Conservation (phyloP, 208 protist genomes). For the Perkinsela sp. region DNA sequence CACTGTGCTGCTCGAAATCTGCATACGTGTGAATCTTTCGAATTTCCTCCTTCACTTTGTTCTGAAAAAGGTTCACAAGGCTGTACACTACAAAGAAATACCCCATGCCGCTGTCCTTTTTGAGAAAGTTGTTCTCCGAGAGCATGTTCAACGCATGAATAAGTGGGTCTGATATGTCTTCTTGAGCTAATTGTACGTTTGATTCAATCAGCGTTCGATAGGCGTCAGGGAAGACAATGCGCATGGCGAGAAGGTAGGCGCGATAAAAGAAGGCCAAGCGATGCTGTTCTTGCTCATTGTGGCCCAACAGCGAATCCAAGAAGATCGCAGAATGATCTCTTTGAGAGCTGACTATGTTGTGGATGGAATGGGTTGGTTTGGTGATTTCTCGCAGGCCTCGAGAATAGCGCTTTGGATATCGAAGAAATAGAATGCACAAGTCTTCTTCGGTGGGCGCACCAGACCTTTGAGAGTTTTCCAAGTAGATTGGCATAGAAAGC, state of each 20-base stretch:
- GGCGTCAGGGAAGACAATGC: neutral
- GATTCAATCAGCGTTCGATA: neutral
- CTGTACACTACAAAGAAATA: neutral
- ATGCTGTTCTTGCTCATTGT: neutral
- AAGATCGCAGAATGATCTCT: no score
- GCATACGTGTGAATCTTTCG: neutral
- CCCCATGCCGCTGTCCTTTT: neutral
- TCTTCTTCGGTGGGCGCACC: neutral
- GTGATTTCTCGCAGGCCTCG: neutral
- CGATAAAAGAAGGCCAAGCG: neutral
- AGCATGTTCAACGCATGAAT: neutral
- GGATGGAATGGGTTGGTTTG: neutral
- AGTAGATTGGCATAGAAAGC: neutral
- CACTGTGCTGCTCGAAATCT: neutral
- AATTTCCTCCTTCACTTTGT: neutral
- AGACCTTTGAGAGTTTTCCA: neutral
- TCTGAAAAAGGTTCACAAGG: neutral
- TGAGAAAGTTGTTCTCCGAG: neutral
- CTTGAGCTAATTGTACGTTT: neutral
- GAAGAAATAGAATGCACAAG: neutral
- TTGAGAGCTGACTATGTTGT: neutral
- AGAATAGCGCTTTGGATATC: neutral
- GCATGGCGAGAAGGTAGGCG: neutral
- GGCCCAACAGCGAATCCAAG: neutral
- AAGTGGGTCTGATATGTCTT: neutral